Evolutionary conservation across 2,329 filamentous ascomycete species (phyloP).

Genomic region (Apiospora pterosperma): DNA sequence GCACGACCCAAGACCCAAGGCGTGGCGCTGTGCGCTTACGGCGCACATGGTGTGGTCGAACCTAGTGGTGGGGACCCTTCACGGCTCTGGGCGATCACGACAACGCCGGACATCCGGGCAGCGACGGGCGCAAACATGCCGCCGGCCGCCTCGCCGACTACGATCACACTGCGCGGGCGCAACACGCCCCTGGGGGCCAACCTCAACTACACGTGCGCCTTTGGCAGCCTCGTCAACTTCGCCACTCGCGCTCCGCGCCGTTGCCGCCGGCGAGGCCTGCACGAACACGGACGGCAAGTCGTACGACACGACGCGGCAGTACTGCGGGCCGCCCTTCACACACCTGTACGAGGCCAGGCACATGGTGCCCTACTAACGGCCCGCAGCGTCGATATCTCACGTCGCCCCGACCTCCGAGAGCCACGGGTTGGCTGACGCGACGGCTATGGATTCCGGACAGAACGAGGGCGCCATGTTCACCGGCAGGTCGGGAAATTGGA

Average conservation of each 20-base stretch:
- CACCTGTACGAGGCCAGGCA: constrained; percentile 41
- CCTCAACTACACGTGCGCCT: constrained; percentile 54
- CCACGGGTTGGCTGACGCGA: constrained; percentile 52
- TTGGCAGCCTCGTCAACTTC: constrained; percentile 40
- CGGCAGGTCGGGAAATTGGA: constrained; percentile 4
- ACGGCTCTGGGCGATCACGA: constrained; percentile 48
- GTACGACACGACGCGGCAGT: constrained; percentile 51
- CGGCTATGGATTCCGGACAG: constrained; percentile 38
- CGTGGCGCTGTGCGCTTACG: not conserved
- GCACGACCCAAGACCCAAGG: not conserved
- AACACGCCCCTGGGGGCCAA: constrained; percentile 55
- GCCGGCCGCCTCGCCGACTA: constrained; percentile 46
- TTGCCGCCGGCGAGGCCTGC: constrained; percentile 26
- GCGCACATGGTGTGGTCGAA: not conserved
- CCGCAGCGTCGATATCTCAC: constrained; percentile 45
- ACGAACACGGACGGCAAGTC: constrained; percentile 23
- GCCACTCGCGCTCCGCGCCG: constrained; percentile 52
- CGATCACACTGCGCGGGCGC: constrained; percentile 51
- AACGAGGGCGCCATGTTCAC: constrained; percentile 54
- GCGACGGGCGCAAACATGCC: constrained; percentile 39
- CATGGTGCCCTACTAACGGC: constrained; percentile 52
- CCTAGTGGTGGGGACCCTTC: not conserved
- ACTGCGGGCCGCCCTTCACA: constrained; percentile 45
- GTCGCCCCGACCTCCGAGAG: constrained; percentile 47
- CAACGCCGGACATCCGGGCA: constrained; percentile 30